These are phyloP conservation scores for Filobasidium uniguttulatum DNA, from an alignment of 1,284 basidiomycete genomes.

Conservation along the genomic window DNA sequence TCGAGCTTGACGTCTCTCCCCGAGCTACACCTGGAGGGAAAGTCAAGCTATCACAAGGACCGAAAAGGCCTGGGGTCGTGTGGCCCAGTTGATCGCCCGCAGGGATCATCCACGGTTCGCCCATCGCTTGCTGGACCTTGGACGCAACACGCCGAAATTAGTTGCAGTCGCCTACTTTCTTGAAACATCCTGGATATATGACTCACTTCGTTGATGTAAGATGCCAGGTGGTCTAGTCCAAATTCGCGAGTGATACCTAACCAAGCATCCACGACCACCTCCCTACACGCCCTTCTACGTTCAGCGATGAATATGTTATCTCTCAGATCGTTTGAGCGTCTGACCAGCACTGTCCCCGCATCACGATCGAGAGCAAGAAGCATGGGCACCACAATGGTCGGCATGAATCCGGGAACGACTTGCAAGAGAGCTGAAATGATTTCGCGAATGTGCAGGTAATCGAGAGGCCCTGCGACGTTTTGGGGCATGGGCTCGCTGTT, in stretches of 20 bases:
- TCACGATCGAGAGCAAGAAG: slow-evolving; percentile 58
- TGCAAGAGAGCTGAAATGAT: slow-evolving; percentile 57
- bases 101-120: slow-evolving; percentile 31
- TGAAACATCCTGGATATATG: too few species aligned
- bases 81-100: slow-evolving; percentile 13
- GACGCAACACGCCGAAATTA: too few species aligned
- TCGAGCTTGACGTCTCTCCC: slow-evolving; percentile 15
- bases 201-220: too few species aligned
- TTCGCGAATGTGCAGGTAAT: slow-evolving; percentile 60
- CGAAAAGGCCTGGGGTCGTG: slow-evolving; percentile 9
- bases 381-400: slow-evolving; percentile 73
- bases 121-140: slow-evolving; percentile 21
- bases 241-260: too few species aligned
- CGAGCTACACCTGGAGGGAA: neutral
- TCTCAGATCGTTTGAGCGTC: slow-evolving; percentile 36
- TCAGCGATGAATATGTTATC: slow-evolving; percentile 27
- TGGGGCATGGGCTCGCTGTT: slow-evolving; percentile 19
- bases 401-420: slow-evolving; percentile 54
- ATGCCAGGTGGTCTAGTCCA: too few species aligned
- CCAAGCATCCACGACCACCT: too few species aligned
- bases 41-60: slow-evolving; percentile 25
- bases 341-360: slow-evolving; percentile 38
- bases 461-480: slow-evolving; percentile 47
- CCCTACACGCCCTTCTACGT: slow-evolving; percentile 48
- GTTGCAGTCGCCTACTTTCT: too few species aligned